phyloP scores from a whole-genome alignment of 2,329 filamentous ascomycete genomes.

The Penicillium sp. region DNA sequence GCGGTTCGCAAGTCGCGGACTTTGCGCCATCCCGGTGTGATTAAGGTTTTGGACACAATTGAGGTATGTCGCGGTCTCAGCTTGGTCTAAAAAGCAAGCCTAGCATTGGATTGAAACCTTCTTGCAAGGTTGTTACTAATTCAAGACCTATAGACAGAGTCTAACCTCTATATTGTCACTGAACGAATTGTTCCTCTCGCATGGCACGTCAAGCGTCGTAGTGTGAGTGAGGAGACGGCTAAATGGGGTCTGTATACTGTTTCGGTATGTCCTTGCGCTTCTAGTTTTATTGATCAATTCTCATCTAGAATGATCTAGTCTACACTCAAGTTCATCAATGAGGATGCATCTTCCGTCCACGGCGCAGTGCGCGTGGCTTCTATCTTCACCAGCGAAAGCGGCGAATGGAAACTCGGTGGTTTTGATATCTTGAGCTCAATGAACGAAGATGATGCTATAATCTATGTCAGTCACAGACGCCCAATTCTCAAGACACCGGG shows the following conservation, averaged over 20 bases:
- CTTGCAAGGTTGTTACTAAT: slow-evolving; percentile 10
- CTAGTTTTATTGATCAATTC: background rate
- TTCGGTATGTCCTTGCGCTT: slow-evolving; percentile 52
- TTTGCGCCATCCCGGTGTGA: slow-evolving; percentile 85
- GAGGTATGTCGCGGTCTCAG: slow-evolving; percentile 55
- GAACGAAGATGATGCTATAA: slow-evolving; percentile 90
- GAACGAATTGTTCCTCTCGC: slow-evolving; percentile 79
- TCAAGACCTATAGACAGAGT: slow-evolving; percentile 63
- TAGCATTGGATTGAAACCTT: no score
- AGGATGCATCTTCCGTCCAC: slow-evolving; percentile 85
- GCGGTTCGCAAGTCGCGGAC: slow-evolving; percentile 90
- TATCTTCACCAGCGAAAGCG: slow-evolving; percentile 88
- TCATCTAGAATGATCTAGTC: slow-evolving; percentile 48
- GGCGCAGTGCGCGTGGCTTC: slow-evolving; percentile 79
- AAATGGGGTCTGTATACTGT: slow-evolving; percentile 93
- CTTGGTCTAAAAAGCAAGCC: background rate
- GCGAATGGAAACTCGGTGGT: slow-evolving; percentile 93
- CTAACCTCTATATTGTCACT: slow-evolving; percentile 92
- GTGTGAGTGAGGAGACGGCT: slow-evolving; percentile 80
- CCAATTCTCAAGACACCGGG: background rate
- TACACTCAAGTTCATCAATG: slow-evolving; percentile 93
- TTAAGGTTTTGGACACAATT: slow-evolving; percentile 89
- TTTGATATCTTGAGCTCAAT: slow-evolving; percentile 91
- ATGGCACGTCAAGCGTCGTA: slow-evolving; percentile 86
- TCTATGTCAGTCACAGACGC: slow-evolving; percentile 58